Evolutionary conservation across 441 rosid genomes (phyloP), one percentile per base, ranked within the genome.

Genomic region (Populus hybrid): DNA sequence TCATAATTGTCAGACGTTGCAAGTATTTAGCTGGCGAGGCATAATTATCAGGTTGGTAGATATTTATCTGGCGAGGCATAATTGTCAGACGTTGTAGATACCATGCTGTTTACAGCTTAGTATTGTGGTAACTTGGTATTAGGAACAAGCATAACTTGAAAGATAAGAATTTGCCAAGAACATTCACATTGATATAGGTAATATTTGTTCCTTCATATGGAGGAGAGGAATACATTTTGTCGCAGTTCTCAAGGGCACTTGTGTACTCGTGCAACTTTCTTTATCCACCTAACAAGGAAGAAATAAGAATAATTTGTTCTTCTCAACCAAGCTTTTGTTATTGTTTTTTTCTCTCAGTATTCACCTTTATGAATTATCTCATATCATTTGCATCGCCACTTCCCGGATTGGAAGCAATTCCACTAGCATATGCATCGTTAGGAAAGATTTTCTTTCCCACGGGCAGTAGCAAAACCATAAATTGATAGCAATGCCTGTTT

Each of bases 11-110:
- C 50, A 40, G 14, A 40, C 5, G 12, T 40, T 40, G 50, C 36
- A 34, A 34, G 36, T 34, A 34, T 34, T 34, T 34, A 34, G 36
- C 36, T 34, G 36, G 8, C 36, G 36, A 34, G 82, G 80, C 78
- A 67, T 73, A 64, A 42, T 46, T 61, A 2, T 36, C 40, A 36
- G 40, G 40, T 10, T 36, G 10, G 40, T 36, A 36, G 40, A 36
- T 36, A 2, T 77, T 32, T 32, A 32, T 61, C 71, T 74, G 78
- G 36, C 72, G 81, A 84, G 82, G 85, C 71, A 86, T 81, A 81
- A 71, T 68, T 30, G 5, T 12, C 18, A 42, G 53, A 12, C 53
- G 16, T 11, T 11, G 53, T 42, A 42, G 42, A 10, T 10, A 10
- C 42, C 3, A 38, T 38, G 42, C 42, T 38, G 42, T 38, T 38